Base-by-base conservation (phyloP, 108 stramenopile genomes). In the Bacterosira constricta region DNA sequence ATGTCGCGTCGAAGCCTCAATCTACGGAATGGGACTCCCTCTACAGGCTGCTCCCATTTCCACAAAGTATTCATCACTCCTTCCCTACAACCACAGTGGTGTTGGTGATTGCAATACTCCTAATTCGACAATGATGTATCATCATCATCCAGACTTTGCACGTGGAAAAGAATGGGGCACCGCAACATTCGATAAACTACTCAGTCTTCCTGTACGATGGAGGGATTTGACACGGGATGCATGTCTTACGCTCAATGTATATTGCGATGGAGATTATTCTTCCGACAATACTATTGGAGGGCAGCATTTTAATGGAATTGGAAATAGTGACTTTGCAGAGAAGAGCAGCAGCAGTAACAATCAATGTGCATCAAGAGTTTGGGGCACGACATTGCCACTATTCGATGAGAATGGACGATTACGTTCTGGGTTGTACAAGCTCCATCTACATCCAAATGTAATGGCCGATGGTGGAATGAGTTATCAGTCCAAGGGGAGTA, bases 151-250 rank as follows among this genome's bases (percentile, higher is more conserved):
- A 2, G 46, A 75, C 34, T 36, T 21, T 34, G 35, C 13, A 4
- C 17, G 37, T 23, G 68, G 61, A 57, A 25, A 63, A 53, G 51
- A 68, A 20, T 54, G 32, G 53, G 53, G 31, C 4, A n/a, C 12
- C 1, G 51, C 60, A 29, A 29, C 35, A 12, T 79, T 73, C 34
- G 72, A 79, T 41, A 32, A 50, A 26, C 6, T 67, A 34, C 3
- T 80, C 6, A 59, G 74, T 30, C 73, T 93, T 44, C 89, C 92
- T 3, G 54, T 90, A 15, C 82, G 92, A 69, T 93, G 88, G 89
- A 77, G 92, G 66, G 92, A 93, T 84, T 69, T 93, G 38, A 86
- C 92, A 10, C 71, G 92, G 12, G 92, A 93, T 65, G 83, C 89
- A 4, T 86, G 82, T 45, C 35, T 93, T 0, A 34, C 71, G 26